Base-by-base conservation (phyloP, 2,329 filamentous ascomycete genomes). In the Akanthomyces lecanii region DNA sequence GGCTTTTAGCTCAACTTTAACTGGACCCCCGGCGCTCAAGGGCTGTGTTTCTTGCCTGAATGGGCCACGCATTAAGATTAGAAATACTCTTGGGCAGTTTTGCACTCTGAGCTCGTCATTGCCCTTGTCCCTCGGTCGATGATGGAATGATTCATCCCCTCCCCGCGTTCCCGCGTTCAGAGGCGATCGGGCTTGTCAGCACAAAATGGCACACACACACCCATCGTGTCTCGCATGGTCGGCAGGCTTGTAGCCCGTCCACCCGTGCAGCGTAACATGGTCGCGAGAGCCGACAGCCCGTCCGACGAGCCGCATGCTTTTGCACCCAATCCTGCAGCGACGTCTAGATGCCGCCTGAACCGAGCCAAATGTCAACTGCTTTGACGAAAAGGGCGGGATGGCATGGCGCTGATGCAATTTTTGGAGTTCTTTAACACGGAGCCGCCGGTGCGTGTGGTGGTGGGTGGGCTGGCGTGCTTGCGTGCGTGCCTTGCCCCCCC, bases 21-120 rank as follows among this genome's bases (percentile, higher is more conserved):
- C 33, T 56, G 60, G 60, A 56, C 16, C 57, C 55, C 45, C 28
- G 42, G 28, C 28, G 58, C 38, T 25, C 48, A 61, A 61, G 58
- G 58, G 45, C 48, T 53, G 40, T n/a, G 45, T 61, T 36, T 60
- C n/a, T 52, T 61, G 59, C 59, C 42, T 45, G 12, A 48, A 45
- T 42, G 47, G 52, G 55, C 58, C 50, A 61, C 51, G 59, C 59
- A 61, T 54, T 61, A 25, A 61, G 59, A 61, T 61, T 61, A 55
- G 59, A 61, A 61, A 61, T 55, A n/a, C 58, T 61, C 38, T 16
- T 51, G 25, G 52, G 16, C 14, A 0, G 14, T 16, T 16, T 23
- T 16, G 42, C 10, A 42, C 38, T 30, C 25, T 16, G 30, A 57
- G 52, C 52, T 57, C 60, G 51, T 51, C 44, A 62, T 62, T 42